Base-by-base conservation (phyloP, 495 filamentous ascomycete species). In the Aspergillus sclerotiicarbonarius region DNA sequence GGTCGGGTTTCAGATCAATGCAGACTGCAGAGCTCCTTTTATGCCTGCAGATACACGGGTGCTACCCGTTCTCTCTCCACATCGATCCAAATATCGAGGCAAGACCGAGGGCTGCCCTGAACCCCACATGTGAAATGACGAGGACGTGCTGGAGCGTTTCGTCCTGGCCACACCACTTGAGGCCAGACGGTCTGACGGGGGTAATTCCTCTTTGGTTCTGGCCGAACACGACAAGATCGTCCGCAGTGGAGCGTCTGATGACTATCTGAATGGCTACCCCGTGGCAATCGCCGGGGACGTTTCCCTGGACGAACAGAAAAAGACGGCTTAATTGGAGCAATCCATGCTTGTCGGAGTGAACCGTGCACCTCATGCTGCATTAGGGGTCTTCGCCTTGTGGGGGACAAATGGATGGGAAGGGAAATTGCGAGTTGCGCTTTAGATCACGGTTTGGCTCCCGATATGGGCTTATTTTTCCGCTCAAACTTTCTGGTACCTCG, bases 101-200 rank as follows among this genome's bases (percentile, higher is more conserved):
- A 61, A 46, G 48, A 15, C 64, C 69, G 63, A 69, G 67, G 62
- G 50, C 47, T 21, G 33, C 15, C 37, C 18, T 8, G 13, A 62
- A 46, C 62, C 60, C 65, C 65, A 66, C 62, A 69, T 64, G 69
- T 68, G 65, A 72, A 60, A 46, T 48, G 62, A 50, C 54, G 48
- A 47, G 45, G 35, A 57, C 41, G 44, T 30, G 18, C 21, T 52
- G 53, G 46, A 29, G 39, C 49, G 56, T 59, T 48, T 49, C 35
- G 48, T 51, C 54, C 54, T 46, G 20, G 32, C 29, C 53, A 20
- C 16, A 47, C 32, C 43, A 31, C 52, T 62, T 62, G 59, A 62
- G 58, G 59, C 61, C 58, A 63, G 49, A 59, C 31, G 53, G 19
- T 37, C 39, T 48, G 31, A 43, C 56, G 57, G 62, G 57, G 59